These are phyloP conservation scores for Tolypocladium album DNA, from an alignment of 2,329 filamentous ascomycete genomes.

Conservation along the genomic window DNA sequence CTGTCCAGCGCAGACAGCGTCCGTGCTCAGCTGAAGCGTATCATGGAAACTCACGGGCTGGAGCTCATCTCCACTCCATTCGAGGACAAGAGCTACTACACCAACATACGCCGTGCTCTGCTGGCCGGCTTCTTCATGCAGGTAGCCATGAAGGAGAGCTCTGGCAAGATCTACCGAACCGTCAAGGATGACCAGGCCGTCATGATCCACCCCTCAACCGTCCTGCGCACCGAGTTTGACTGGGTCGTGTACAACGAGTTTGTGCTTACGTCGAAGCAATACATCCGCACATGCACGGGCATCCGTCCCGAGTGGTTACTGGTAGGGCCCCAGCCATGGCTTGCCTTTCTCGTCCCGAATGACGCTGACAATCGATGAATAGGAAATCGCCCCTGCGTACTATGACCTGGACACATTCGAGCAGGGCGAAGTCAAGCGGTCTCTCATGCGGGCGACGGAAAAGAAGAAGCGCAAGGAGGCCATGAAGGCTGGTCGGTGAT, in stretches of 20 bases:
- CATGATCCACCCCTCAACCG: constrained; percentile 85
- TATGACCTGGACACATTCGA: constrained; percentile 78
- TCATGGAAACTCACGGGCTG: constrained; percentile 88
- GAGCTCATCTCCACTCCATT: constrained; percentile 84
- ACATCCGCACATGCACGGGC: constrained; percentile 86
- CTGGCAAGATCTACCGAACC: constrained; percentile 84
- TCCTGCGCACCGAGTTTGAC: constrained; percentile 77
- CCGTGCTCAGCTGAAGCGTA: constrained; percentile 79
- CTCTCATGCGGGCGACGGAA: constrained; percentile 45
- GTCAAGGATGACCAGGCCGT: constrained; percentile 96
- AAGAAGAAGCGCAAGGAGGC: constrained; percentile 51
- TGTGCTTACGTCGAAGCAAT: constrained; percentile 95
- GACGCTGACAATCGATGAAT: not conserved
- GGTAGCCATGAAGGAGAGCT: constrained; percentile 84
- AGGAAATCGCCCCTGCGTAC: constrained; percentile 91
- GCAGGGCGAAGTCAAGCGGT: constrained; percentile 75
- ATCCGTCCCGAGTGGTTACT: constrained; percentile 91
- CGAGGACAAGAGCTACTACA: constrained; percentile 95
- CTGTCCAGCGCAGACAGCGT: constrained; percentile 92
- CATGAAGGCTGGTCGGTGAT: constrained; percentile 37
- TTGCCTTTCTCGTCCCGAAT: not conserved
- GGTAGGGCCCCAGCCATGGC: constrained; percentile 37
- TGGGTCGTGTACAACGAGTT: constrained; percentile 99
- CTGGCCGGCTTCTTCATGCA: constrained; percentile 99
- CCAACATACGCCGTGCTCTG: constrained; percentile 86